Percentiles rank a stretch among this genome's conserved stretches.
Conservation (phyloP, 2,329 filamentous ascomycete genomes). For the Penicillium sp. region DNA sequence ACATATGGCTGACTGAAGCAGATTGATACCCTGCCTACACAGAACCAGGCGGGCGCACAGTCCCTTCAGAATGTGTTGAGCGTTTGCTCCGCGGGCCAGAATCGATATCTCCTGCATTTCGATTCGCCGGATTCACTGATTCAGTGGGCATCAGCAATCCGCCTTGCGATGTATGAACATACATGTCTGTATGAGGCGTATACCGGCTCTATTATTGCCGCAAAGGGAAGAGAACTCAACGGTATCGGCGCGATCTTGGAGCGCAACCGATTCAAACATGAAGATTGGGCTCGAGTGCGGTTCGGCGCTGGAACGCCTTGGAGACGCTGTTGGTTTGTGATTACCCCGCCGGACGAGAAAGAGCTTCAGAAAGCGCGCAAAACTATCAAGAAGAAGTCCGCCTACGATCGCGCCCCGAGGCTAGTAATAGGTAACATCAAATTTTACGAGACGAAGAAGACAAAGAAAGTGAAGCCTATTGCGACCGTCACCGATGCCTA, state of each 20-base stretch:
- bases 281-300: slow-evolving; percentile 93
- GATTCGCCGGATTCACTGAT: slow-evolving; percentile 91
- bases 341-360: slow-evolving; percentile 91
- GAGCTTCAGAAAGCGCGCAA: slow-evolving; percentile 85
- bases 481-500: slow-evolving; percentile 90
- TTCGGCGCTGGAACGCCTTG: slow-evolving; percentile 96
- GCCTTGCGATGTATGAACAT: slow-evolving; percentile 92
- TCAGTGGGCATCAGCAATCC: slow-evolving; percentile 95
- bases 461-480: slow-evolving; percentile 88
- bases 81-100: slow-evolving; percentile 92
- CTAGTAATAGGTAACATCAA: slow-evolving; percentile 86
- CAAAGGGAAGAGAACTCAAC: slow-evolving; percentile 87
- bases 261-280: slow-evolving; percentile 73
- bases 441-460: slow-evolving; percentile 93
- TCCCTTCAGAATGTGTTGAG: slow-evolving; percentile 93
- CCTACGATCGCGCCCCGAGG: slow-evolving; percentile 76
- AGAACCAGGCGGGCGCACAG: slow-evolving; percentile 70
- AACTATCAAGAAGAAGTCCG: slow-evolving; percentile 76
- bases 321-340: slow-evolving; percentile 96
- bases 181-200: slow-evolving; percentile 94
- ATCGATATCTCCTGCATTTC: slow-evolving; percentile 94
- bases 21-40: slow-evolving; percentile 89
- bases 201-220: slow-evolving; percentile 91
- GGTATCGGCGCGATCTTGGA: slow-evolving; percentile 91
- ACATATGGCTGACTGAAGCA: slow-evolving; percentile 41